A percentile compares a stretch with the other conserved stretches of the same genome.
Evolutionary conservation across 164 flowering plant species (phyloP).

Genomic region (Tetrastigma voinierianum): DNA sequence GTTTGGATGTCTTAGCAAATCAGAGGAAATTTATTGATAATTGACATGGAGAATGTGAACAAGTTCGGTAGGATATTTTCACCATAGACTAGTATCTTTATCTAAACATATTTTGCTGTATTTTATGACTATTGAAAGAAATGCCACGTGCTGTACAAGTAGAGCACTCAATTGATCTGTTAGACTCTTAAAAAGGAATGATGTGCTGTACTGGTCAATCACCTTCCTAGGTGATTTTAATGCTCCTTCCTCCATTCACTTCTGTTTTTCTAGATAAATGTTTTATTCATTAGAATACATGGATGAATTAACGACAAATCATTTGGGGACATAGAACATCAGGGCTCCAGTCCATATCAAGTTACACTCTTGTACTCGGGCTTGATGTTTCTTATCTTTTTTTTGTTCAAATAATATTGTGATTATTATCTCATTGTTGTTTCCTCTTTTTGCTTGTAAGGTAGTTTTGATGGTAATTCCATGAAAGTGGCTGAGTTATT

Average conservation of each 20-base stretch:
- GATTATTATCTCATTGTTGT: conserved; percentile 12
- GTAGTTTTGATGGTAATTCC: conserved; percentile 96
- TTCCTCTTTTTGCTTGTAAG: conserved; percentile 51
- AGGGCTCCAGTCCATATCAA: not conserved
- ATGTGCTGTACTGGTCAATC: no score
- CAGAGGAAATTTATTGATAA: no score
- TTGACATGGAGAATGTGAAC: no score
- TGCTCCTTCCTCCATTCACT: not conserved
- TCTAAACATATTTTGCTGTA: not conserved
- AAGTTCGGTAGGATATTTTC: no score
- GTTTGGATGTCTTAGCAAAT: no score
- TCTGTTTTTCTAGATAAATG: not conserved
- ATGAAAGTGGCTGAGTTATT: conserved; percentile 77
- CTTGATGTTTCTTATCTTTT: not conserved
- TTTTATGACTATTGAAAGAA: not conserved
- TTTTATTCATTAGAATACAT: not conserved
- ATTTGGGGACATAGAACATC: not conserved
- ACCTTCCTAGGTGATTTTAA: not conserved
- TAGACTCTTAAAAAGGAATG: no score
- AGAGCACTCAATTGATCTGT: not conserved
- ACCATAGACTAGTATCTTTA: not conserved
- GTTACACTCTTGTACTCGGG: not conserved
- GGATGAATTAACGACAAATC: not conserved
- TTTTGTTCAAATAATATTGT: conserved; percentile 33
- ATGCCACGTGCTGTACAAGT: not conserved